Base-by-base conservation (phyloP, 768 basidiomycete species). In the Leccinum incarnatum region DNA sequence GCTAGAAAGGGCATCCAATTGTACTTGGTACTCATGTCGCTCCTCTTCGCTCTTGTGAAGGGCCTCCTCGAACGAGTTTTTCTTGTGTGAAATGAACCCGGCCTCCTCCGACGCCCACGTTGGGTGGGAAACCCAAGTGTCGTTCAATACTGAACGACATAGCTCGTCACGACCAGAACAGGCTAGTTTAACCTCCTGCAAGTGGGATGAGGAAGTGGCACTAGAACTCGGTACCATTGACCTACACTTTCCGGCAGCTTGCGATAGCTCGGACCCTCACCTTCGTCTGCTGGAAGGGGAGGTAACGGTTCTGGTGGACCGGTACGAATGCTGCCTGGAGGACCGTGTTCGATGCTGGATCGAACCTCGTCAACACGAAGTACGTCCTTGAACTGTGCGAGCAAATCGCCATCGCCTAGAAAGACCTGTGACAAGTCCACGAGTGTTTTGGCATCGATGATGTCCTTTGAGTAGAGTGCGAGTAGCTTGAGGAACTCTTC, bases 11-110 rank as follows among this genome's bases (percentile, higher is more conserved):
- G 89, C 93, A 69, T 97, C 94, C 45, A 99, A 84, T 65, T 95
- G 91, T 59, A 95, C 95, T 65, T 97, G 95, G 71, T 93, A 98
- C 74, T 98, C 96, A 74, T 98, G 94, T 29, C 97, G 86, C 73
- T 99, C 97, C 73, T 99, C 96, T 74, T 99, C 97, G 67, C 93
- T 90, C 75, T 93, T 93, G 77, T 98, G 95, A 57, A 98, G 79
- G 0, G 92, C 91, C 68, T 98, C 96, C 73, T 99, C 97, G 72
- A 90, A 98, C 5, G 85, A 82, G 70, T 98, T 99, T 79, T 98
- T 98, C 80, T 97, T 96, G 74, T 98, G 93, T 6, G 95, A 82
- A 62, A 93, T 84, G 66, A 97, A 97, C 10, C 93, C 95, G 1
- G 95, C 85, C 69, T 96, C 95, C 71, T 98, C 96, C 21, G 94